Percentiles rank a stretch among this genome's conserved stretches.
Evolutionary conservation across 306 rosid species (phyloP).

Genomic region (Dicorynia guianensis): DNA sequence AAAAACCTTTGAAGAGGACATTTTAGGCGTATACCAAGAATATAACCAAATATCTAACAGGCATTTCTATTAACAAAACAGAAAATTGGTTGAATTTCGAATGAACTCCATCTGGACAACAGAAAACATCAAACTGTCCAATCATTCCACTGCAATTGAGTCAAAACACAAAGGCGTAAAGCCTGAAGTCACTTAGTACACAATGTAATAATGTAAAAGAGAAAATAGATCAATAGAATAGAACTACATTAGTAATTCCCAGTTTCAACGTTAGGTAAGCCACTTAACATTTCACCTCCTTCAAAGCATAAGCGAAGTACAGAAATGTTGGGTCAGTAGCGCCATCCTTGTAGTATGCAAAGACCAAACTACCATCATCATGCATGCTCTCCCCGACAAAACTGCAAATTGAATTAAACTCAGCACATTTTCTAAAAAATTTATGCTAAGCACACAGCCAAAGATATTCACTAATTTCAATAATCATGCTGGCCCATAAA

Average conservation of each 20-base stretch:
- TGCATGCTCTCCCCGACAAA: conserved; percentile 79
- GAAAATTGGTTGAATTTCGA: not conserved
- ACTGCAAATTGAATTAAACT: conserved; percentile 44
- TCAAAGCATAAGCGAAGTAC: conserved; percentile 62
- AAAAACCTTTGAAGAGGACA: not conserved
- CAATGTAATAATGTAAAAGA: not conserved
- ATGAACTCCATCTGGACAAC: not conserved
- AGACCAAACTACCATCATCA: conserved; percentile 61
- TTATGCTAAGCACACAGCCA: not conserved
- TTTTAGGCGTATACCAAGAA: no score
- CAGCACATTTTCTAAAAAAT: not conserved
- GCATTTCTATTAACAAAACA: not conserved
- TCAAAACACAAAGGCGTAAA: not conserved
- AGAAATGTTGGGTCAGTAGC: conserved; percentile 70
- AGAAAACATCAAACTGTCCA: not conserved
- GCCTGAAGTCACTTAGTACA: conserved; percentile 24
- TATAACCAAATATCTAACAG: not conserved
- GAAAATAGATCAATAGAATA: conserved; percentile 25
- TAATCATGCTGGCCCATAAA: not conserved
- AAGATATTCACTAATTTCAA: not conserved
- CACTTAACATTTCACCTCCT: conserved; percentile 72
- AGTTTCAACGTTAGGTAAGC: conserved; percentile 32
- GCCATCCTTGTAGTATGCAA: conserved; percentile 80
- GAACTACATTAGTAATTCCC: conserved; percentile 30
- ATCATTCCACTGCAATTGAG: not conserved